Evolutionary conservation across 2,329 filamentous ascomycete species (phyloP).

Genomic region (Periglandula ipomoeae): DNA sequence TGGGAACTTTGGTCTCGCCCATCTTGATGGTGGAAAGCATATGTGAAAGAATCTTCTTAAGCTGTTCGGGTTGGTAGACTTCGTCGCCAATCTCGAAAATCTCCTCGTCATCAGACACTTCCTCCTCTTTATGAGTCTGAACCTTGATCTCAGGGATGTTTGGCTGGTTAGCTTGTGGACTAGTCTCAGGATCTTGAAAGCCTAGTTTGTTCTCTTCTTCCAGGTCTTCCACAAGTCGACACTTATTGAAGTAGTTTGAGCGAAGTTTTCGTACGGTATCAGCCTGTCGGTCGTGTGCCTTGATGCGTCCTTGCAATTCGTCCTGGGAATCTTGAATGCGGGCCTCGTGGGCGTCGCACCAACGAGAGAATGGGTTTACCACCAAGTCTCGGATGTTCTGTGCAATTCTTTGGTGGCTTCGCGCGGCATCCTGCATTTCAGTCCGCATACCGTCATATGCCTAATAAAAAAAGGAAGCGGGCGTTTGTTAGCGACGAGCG

Average conservation of each 20-base stretch:
- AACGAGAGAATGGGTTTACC: constrained; percentile 85
- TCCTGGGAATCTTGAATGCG: constrained; percentile 92
- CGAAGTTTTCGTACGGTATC: constrained; percentile 87
- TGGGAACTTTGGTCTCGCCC: constrained; percentile 88
- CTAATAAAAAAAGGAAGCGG: constrained; percentile 34
- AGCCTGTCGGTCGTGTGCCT: constrained; percentile 84
- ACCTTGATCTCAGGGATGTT: constrained; percentile 81
- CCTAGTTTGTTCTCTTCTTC: constrained; percentile 98
- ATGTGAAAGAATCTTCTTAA: constrained; percentile 82
- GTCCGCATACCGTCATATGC: constrained; percentile 88
- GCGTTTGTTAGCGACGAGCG: constrained; percentile 12
- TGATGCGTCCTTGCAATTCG: constrained; percentile 82
- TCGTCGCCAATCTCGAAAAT: constrained; percentile 86
- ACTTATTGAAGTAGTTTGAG: constrained; percentile 98
- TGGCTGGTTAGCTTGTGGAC: constrained; percentile 48
- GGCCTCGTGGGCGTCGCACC: constrained; percentile 90
- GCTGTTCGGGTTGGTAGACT: constrained; percentile 71
- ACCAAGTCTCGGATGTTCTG: constrained; percentile 95
- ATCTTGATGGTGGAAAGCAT: constrained; percentile 82
- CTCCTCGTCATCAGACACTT: constrained; percentile 61
- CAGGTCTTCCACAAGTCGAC: constrained; percentile 85
- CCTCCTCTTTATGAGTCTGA: constrained; percentile 53
- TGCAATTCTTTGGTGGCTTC: constrained; percentile 90
- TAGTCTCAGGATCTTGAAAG: constrained; percentile 76
- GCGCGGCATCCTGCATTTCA: constrained; percentile 86